A percentile compares a stretch with the other conserved stretches of the same genome.
Evolutionary conservation across 2,329 filamentous ascomycete genomes (phyloP).

Genomic region (Alternaria alternata): DNA sequence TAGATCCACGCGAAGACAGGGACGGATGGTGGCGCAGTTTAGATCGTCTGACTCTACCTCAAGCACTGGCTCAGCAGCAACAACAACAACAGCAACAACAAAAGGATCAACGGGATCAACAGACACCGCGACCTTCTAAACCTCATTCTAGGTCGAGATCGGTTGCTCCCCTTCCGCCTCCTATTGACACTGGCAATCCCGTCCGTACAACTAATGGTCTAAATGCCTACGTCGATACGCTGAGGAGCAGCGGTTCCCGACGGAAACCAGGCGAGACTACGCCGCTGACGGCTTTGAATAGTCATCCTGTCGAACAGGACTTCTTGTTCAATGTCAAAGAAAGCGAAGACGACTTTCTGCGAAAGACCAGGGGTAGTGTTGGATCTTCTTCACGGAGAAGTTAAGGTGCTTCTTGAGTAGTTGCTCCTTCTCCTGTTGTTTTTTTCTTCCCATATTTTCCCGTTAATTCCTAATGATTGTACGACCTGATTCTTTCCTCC

Average conservation of each 20-base stretch:
- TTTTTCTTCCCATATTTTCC: not conserved
- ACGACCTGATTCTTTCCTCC: not conserved
- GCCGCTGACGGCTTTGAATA: not conserved
- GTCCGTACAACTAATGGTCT: not conserved
- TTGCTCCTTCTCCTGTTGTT: not conserved
- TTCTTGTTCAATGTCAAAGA: conserved; percentile 2
- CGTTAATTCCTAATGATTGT: not conserved
- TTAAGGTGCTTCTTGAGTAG: not conserved
- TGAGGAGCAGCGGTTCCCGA: not conserved
- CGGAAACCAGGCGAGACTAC: not conserved
- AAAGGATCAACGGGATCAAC: not conserved
- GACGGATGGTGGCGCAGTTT: conserved; percentile 24
- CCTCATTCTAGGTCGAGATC: not conserved
- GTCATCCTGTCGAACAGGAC: not conserved
- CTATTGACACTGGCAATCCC: not conserved
- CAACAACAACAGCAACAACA: not conserved
- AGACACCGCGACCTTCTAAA: not conserved
- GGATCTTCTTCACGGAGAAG: not conserved
- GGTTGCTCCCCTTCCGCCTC: not conserved
- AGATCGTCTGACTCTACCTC: conserved; percentile 13
- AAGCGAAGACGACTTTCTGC: conserved; percentile 6
- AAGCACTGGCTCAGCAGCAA: conserved; percentile 2
- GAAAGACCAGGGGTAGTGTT: not conserved
- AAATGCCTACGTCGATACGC: not conserved
- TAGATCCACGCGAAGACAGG: conserved; percentile 27